Evolutionary conservation across 2,329 filamentous ascomycete species (phyloP), one percentile per base, ranked within the genome.

Genomic region (Rutstroemia sp.): DNA sequence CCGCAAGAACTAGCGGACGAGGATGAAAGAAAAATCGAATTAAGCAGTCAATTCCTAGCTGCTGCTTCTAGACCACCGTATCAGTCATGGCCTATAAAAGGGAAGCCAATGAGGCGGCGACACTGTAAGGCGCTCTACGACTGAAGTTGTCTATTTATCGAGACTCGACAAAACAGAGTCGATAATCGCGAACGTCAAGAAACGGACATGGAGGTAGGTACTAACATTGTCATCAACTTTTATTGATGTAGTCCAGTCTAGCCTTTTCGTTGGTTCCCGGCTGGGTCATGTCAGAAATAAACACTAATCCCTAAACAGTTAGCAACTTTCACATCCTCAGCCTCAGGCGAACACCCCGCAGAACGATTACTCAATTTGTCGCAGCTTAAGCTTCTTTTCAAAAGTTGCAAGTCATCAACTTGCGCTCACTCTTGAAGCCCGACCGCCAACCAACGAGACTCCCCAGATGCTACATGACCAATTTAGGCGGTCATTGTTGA

Each of bases 401-500:
- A 55, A 55, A 55, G 46, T 23, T 25, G 52, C 46, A 55, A 55
- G 52, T 55, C 38, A 23, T 50, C 49, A 47, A 55, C 52, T 55
- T 55, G 46, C 46, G 52, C 45, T 16, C 19, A 44, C 38, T 34
- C 44, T 25, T 50, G 50, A 50, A 44, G 52, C 19, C 42, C 25
- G 12, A 42, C 45, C 52, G 21, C 30, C 17, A 34, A 50, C 34
- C 46, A 45, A 50, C 21, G 42, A 55, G 52, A 55, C 52, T 55
- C 52, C 52, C 52, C 52, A 55, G 52, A 55, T 55, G 52, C 52
- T 44, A 50, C 52, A 55, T 55, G 52, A 55, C 52, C 54, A 51
- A 21, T 19, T 39, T 21, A 42, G 50, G 56, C 61, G 68, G 68
- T 68, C 65, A 65, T 64, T 63, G 68, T 67, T 68, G 58, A 68